phyloP scores from a whole-genome alignment of 2,329 filamentous ascomycete species.

The Sclerotinia minor region DNA sequence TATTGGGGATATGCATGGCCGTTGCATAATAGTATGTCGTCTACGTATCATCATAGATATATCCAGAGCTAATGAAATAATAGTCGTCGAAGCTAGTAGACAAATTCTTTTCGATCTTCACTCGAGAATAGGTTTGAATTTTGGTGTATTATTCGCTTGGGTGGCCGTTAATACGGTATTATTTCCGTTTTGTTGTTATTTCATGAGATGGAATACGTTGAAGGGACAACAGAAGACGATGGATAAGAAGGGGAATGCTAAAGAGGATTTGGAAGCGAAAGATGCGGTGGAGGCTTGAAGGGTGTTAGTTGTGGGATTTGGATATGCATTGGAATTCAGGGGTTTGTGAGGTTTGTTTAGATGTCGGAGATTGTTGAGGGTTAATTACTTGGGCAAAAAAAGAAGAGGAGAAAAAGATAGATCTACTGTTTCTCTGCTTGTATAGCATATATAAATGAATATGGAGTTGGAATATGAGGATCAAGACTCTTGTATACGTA shows the following conservation, averaged over 20 bases:
- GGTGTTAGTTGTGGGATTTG: not conserved
- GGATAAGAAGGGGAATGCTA: constrained; percentile 7
- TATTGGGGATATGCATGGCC: constrained; percentile 65
- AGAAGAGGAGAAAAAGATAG: not conserved
- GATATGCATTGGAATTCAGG: not conserved
- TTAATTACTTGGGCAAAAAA: not conserved
- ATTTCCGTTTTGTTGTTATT: constrained; percentile 52
- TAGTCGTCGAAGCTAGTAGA: constrained; percentile 57
- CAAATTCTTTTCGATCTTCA: constrained; percentile 62
- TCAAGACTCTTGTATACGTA: not conserved
- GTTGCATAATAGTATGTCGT: constrained; percentile 54
- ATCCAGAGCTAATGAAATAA: constrained; percentile 4
- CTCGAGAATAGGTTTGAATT: constrained; percentile 58
- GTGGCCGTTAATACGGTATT: constrained; percentile 52
- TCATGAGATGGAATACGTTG: constrained; percentile 47
- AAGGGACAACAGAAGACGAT: constrained; percentile 25
- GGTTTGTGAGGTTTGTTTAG: not conserved
- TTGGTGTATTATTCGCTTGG: constrained; percentile 62
- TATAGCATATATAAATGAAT: not conserved
- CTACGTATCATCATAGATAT: not conserved
- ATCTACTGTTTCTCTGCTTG: not conserved
- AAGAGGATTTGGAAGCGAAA: not conserved
- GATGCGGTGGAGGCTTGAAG: not conserved
- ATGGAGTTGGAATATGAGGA: no score
- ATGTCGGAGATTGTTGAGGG: not conserved